These are phyloP conservation scores for Leccinum subgranulosum DNA, from an alignment of 768 basidiomycete species.

Conservation along the genomic window DNA sequence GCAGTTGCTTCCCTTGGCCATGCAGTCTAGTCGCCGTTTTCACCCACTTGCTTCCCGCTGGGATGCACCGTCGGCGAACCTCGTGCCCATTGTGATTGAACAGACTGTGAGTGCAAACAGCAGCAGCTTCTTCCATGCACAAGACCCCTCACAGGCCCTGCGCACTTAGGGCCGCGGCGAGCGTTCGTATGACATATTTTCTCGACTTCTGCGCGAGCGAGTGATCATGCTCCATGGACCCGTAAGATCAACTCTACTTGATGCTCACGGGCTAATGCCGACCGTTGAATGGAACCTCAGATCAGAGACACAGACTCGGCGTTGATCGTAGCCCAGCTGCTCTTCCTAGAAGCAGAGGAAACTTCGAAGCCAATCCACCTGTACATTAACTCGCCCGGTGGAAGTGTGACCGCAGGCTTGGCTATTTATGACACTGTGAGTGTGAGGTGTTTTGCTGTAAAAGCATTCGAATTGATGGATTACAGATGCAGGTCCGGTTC, in stretches of 20 bases:
- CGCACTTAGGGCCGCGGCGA: constrained; percentile 70
- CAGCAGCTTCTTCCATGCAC: constrained; percentile 5
- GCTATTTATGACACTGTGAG: constrained; percentile 97
- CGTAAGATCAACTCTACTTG: constrained; percentile 44
- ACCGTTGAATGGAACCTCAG: constrained; percentile 38
- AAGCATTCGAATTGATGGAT: constrained; percentile 17
- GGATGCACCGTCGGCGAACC: constrained; percentile 49
- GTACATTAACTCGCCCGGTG: constrained; percentile 97
- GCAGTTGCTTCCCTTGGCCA: constrained; percentile 10
- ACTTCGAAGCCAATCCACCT: constrained; percentile 91
- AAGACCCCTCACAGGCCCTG: constrained; percentile 14
- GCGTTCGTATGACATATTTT: constrained; percentile 94
- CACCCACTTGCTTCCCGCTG: constrained; percentile 52
- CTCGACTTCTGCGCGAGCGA: constrained; percentile 85
- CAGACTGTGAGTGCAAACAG: constrained; percentile 62
- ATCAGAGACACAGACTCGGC: constrained; percentile 90
- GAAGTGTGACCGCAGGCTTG: constrained; percentile 91
- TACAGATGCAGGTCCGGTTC: constrained; percentile 66
- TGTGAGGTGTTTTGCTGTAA: constrained; percentile 1
- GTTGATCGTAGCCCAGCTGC: constrained; percentile 84
- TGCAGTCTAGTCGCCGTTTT: constrained; percentile 40
- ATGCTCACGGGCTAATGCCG: constrained; percentile 8
- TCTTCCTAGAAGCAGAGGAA: constrained; percentile 96
- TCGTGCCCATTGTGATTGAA: constrained; percentile 92
- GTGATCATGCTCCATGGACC: constrained; percentile 96